Base-by-base conservation (phyloP, 2,329 filamentous ascomycete genomes). In the Penicillium sp. region DNA sequence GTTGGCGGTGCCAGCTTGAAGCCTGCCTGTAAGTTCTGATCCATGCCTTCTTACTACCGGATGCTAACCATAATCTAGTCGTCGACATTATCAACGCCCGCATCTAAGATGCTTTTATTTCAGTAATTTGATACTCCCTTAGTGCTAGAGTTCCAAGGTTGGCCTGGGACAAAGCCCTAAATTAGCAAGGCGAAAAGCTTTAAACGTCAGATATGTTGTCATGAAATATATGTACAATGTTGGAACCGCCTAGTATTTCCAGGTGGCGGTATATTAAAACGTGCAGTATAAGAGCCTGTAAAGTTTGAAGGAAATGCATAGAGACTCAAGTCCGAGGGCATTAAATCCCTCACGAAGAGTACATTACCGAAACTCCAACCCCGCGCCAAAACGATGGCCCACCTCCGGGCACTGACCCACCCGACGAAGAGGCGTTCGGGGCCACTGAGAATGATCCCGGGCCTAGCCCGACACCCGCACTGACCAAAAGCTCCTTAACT, bases 1-100 rank as follows among this genome's bases (percentile, higher is more conserved):
- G 93, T 98, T 66, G 93, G 93, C 65, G 93, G 93, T 78, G 93
- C 93, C 74, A 95, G 90, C 77, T 86, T 98, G 81, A 98, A 98
- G 88, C 93, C 93, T 74, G 93, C 91, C 66, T 97, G 89, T 91
- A 81, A 84, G 89, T 72, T 61, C 39, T 43, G 45, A 48, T 27
- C 21, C 22, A 43, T 26, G 29, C 21, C 37, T 24, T 14, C 24
- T n/a, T 7, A 39, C 14, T 44, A 22, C 42, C 55, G 55, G 39
- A 61, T 54, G 27, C 54, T 58, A 56, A 62, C 24, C 22, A 44
- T 9, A 42, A 29, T 58, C 2, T 58, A 82, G 80, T 89, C 72
- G 83, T 88, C 68, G 86, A 89, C 66, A 89, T 89, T 68, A 84
- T 89, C 81, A 89, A 89, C 76, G 79, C 83, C 68, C 84, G 81